Evolutionary conservation across 129 eudicot species (phyloP).

Genomic region (carrot (Daucus carota)): DH1_v3.0 NC_030382.2:36237001-36237500

Average conservation of each 20-base stretch:
- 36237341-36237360: too few species aligned
- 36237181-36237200: not conserved
- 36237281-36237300: too few species aligned
- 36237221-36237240: not conserved
- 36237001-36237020: too few species aligned
- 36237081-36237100: not conserved
- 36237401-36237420: too few species aligned
- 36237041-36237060: too few species aligned
- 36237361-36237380: too few species aligned
- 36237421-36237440: too few species aligned
- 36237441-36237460: too few species aligned
- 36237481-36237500: not conserved
- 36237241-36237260: not conserved
- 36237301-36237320: too few species aligned
- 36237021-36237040: too few species aligned
- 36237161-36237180: not conserved
- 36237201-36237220: not conserved
- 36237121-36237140: not conserved
- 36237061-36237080: constrained; percentile 6
- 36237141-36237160: not conserved
- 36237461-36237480: not conserved
- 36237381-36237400: too few species aligned
- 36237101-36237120: not conserved
- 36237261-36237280: not conserved
- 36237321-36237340: too few species aligned